phyloP scores from a whole-genome alignment of 495 filamentous ascomycete genomes.

The Podospora pseudocomata region DNA sequence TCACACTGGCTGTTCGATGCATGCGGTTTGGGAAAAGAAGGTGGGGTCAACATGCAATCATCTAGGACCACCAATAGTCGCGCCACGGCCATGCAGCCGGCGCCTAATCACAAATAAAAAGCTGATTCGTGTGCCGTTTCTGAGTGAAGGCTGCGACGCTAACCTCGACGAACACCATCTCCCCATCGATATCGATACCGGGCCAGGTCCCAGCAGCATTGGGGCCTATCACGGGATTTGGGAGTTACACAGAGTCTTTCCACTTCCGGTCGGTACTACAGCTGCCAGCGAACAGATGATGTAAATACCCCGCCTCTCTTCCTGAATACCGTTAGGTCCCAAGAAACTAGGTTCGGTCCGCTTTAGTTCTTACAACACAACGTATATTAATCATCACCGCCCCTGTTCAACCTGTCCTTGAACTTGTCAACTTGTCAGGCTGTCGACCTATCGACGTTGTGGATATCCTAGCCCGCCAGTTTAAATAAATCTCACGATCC shows the following conservation, averaged over 20 bases:
- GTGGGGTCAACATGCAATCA: background rate
- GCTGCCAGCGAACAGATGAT: background rate
- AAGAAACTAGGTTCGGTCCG: background rate
- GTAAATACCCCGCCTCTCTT: background rate
- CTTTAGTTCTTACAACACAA: background rate
- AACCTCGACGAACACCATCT: background rate
- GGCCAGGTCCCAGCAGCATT: background rate
- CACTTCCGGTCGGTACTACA: background rate
- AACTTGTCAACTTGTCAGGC: background rate
- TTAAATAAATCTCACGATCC: background rate
- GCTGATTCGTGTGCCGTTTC: background rate
- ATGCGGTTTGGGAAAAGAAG: background rate
- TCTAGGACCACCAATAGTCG: background rate
- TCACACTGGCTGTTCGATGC: background rate
- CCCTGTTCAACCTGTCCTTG: background rate
- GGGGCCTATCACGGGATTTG: background rate
- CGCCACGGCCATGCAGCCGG: slow-evolving; percentile 1
- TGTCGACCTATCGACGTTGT: background rate
- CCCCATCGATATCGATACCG: background rate
- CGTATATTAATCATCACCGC: background rate
- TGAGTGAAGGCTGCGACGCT: background rate
- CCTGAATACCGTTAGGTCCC: background rate
- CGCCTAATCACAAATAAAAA: background rate
- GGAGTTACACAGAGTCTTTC: background rate
- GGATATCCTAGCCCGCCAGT: background rate